These are phyloP conservation scores for Eruca vesicaria DNA, from an alignment of 441 rosid genomes.

Conservation along the genomic window DNA sequence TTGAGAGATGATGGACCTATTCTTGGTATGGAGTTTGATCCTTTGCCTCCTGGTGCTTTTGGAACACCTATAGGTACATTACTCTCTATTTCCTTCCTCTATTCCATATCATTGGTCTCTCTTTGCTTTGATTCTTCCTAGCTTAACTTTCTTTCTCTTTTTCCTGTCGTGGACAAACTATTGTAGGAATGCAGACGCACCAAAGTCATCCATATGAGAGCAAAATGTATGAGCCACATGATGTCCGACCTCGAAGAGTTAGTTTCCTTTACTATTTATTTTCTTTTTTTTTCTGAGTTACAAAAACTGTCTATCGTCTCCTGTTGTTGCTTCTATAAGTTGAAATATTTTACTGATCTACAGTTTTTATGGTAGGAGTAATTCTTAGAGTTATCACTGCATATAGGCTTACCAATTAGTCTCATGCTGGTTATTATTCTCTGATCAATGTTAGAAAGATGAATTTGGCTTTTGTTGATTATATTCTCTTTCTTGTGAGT, in stretches of 20 bases:
- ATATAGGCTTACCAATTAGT: neutral
- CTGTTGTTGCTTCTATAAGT: neutral
- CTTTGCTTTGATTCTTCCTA: constrained; percentile 7
- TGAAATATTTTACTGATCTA: neutral
- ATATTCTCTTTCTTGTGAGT: neutral
- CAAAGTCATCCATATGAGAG: constrained; percentile 55
- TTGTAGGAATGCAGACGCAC: constrained; percentile 56
- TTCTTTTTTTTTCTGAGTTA: neutral
- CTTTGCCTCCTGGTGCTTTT: constrained; percentile 95
- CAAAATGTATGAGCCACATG: constrained; percentile 63
- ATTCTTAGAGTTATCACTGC: neutral
- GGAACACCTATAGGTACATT: constrained; percentile 77
- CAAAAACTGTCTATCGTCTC: neutral
- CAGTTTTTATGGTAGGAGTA: neutral
- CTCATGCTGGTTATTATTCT: neutral
- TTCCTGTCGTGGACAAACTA: constrained; percentile 32
- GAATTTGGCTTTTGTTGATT: neutral
- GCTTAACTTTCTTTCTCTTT: neutral
- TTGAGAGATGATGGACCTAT: constrained; percentile 96
- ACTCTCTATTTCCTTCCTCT: neutral
- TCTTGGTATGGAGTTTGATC: constrained; percentile 97
- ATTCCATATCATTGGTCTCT: neutral
- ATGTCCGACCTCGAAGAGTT: constrained; percentile 65
- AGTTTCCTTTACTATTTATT: constrained; percentile 33
- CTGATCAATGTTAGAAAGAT: neutral